Conservation (phyloP, 129 eudicot species). For the Pittosporum tobira region DNA sequence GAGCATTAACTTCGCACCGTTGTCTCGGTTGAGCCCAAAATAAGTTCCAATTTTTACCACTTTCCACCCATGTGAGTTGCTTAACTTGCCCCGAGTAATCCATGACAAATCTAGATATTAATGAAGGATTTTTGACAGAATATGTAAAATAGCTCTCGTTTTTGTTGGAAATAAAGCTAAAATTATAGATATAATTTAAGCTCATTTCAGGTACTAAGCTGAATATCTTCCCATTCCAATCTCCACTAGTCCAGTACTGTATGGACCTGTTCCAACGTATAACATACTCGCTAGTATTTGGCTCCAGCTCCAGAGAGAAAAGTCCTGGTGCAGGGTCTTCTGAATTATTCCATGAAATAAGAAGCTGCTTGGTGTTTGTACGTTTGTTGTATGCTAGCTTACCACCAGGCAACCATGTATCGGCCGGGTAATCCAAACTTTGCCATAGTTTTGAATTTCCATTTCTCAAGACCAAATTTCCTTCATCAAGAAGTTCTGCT, state of each 20-base stretch:
- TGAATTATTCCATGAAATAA: slow-evolving; percentile 42
- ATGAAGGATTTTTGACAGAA: slow-evolving; percentile 19
- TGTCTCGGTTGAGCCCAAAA: slow-evolving; percentile 49
- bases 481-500: slow-evolving; percentile 36
- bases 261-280: slow-evolving; percentile 30
- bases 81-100: slow-evolving; percentile 45
- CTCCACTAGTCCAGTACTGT: slow-evolving; percentile 41
- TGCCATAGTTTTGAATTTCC: slow-evolving; percentile 30
- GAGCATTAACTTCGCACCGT: slow-evolving; percentile 49
- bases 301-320: slow-evolving; percentile 37
- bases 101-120: slow-evolving; percentile 31
- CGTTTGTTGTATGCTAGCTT: slow-evolving; percentile 26
- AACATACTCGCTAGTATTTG: slow-evolving; percentile 14
- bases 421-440: slow-evolving; percentile 43
- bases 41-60: slow-evolving; percentile 30
- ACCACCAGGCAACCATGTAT: slow-evolving; percentile 51
- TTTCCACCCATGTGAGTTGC: slow-evolving; percentile 29
- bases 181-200: slow-evolving; percentile 30
- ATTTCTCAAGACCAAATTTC: slow-evolving; percentile 33
- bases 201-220: slow-evolving; percentile 45
- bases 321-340: slow-evolving; percentile 48
- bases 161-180: slow-evolving; percentile 32
- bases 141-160: slow-evolving; percentile 53
- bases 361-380: slow-evolving; percentile 16
- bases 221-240: slow-evolving; percentile 32